Percentiles rank a stretch among this genome's conserved stretches.
phyloP scores from a whole-genome alignment of 2,329 filamentous ascomycete genomes.

The Xylariaceae sp. region DNA sequence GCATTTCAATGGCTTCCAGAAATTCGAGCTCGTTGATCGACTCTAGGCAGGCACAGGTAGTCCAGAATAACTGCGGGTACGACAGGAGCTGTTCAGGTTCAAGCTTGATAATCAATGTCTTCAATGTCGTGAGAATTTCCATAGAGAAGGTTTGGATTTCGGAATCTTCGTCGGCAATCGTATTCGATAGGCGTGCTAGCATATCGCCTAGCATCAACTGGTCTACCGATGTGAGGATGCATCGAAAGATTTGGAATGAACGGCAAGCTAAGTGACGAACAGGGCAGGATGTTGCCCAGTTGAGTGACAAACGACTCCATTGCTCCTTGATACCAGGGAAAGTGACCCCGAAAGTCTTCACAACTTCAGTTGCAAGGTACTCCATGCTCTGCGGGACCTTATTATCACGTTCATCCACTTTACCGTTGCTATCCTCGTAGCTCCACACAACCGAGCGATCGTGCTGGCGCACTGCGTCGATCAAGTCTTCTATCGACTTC shows the following conservation, averaged over 20 bases:
- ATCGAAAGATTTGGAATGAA: slow-evolving; percentile 96
- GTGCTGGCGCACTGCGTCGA: slow-evolving; percentile 81
- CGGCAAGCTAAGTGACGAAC: slow-evolving; percentile 93
- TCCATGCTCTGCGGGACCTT: slow-evolving; percentile 89
- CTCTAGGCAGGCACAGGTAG: slow-evolving; percentile 90
- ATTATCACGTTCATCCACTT: slow-evolving; percentile 66
- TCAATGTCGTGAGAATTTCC: slow-evolving; percentile 93
- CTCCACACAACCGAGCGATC: slow-evolving; percentile 85
- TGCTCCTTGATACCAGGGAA: slow-evolving; percentile 86
- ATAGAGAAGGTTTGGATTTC: slow-evolving; percentile 97
- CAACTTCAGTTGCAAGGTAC: slow-evolving; percentile 74
- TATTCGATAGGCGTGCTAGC: slow-evolving; percentile 92
- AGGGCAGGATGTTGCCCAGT: slow-evolving; percentile 95
- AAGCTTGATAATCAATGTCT: slow-evolving; percentile 84
- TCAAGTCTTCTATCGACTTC: slow-evolving; percentile 78
- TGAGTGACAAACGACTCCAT: slow-evolving; percentile 86
- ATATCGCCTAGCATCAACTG: slow-evolving; percentile 96
- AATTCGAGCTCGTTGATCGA: slow-evolving; percentile 97
- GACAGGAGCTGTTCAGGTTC: slow-evolving; percentile 74
- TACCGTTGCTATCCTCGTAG: slow-evolving; percentile 89
- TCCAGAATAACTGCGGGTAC: slow-evolving; percentile 98
- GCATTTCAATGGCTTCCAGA: slow-evolving; percentile 84
- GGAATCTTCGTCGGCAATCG: slow-evolving; percentile 88
- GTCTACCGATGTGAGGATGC: slow-evolving; percentile 85
- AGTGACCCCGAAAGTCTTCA: slow-evolving; percentile 79